Evolutionary conservation across 768 basidiomycete genomes (phyloP).

Genomic region (Russula sp.): DNA sequence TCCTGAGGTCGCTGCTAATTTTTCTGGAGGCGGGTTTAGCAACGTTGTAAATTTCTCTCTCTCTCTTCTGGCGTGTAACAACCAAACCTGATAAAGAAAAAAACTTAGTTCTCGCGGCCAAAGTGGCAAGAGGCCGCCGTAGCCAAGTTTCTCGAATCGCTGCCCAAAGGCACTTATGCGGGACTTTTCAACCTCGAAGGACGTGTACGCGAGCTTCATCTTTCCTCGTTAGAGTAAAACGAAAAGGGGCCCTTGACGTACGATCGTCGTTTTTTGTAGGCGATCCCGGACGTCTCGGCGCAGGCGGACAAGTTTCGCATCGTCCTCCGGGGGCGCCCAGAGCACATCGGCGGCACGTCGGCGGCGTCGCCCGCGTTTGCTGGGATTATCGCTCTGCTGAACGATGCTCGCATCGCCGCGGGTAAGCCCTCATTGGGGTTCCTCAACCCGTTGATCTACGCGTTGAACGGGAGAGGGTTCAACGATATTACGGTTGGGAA

Average conservation of each 20-base stretch:
- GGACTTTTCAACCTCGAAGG: slow-evolving; percentile 52
- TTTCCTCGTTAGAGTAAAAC: too few relatives aligned
- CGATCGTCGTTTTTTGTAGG: slow-evolving; percentile 30
- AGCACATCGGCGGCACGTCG: slow-evolving; percentile 47
- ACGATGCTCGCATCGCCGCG: slow-evolving; percentile 47
- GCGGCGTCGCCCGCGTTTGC: slow-evolving; percentile 53
- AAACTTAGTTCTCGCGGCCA: slow-evolving; percentile 44
- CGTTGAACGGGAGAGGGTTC: slow-evolving; percentile 33
- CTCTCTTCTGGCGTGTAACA: neutral
- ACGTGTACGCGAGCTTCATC: slow-evolving; percentile 34
- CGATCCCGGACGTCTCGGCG: slow-evolving; percentile 53
- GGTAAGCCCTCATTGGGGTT: slow-evolving; percentile 48
- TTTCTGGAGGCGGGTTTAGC: slow-evolving; percentile 73
- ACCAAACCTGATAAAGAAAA: neutral
- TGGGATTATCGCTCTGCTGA: slow-evolving; percentile 36
- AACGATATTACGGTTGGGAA: slow-evolving; percentile 53
- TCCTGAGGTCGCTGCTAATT: slow-evolving; percentile 51
- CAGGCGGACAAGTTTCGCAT: slow-evolving; percentile 41
- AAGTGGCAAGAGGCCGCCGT: slow-evolving; percentile 45
- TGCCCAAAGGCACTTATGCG: slow-evolving; percentile 40
- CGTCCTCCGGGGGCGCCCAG: slow-evolving; percentile 31
- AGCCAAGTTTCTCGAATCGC: slow-evolving; percentile 32
- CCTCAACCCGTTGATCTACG: slow-evolving; percentile 58
- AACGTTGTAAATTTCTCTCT: slow-evolving; percentile 41
- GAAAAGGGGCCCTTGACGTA: too few relatives aligned